Evolutionary conservation across 2,329 filamentous ascomycete species (phyloP).

Genomic region (Venturiaceae sp.): DNA sequence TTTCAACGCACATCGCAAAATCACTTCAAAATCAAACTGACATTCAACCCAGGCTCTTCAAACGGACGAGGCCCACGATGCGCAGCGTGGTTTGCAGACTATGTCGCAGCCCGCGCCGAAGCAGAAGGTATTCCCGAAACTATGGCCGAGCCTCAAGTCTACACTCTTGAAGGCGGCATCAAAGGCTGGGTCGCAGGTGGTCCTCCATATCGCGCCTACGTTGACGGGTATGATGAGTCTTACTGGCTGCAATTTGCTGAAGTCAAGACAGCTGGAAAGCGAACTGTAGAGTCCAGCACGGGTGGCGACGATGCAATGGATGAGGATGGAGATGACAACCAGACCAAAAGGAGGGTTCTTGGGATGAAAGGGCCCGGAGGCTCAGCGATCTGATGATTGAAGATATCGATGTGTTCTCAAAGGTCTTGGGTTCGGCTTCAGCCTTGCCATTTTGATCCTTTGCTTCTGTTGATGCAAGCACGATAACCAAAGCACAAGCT

Average conservation of each 20-base stretch:
- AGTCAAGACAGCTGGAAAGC: constrained; percentile 3
- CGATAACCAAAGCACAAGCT: background rate
- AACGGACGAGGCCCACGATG: constrained; percentile 22
- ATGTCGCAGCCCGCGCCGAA: constrained; percentile 4
- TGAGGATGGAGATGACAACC: background rate
- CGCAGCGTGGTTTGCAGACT: constrained; percentile 22
- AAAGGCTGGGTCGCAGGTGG: constrained; percentile 11
- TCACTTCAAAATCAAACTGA: background rate
- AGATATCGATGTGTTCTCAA: background rate
- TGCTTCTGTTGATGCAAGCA: too few relatives aligned
- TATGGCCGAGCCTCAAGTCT: constrained; percentile 8
- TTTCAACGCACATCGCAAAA: background rate
- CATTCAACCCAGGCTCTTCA: constrained; percentile 10
- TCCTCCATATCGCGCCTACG: background rate
- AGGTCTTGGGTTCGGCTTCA: background rate
- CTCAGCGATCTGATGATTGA: background rate
- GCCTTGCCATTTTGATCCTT: background rate
- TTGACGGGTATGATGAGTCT: constrained; percentile 7
- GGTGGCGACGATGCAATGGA: constrained; percentile 6
- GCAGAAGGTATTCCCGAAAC: constrained; percentile 8
- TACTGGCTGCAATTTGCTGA: constrained; percentile 11
- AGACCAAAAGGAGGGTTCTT: background rate
- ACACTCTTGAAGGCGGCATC: constrained; percentile 10
- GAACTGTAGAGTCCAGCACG: background rate
- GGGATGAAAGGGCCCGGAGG: background rate